Evolutionary conservation across 257 asterid species (phyloP).

Genomic region (Haberlea rhodopensis): DNA sequence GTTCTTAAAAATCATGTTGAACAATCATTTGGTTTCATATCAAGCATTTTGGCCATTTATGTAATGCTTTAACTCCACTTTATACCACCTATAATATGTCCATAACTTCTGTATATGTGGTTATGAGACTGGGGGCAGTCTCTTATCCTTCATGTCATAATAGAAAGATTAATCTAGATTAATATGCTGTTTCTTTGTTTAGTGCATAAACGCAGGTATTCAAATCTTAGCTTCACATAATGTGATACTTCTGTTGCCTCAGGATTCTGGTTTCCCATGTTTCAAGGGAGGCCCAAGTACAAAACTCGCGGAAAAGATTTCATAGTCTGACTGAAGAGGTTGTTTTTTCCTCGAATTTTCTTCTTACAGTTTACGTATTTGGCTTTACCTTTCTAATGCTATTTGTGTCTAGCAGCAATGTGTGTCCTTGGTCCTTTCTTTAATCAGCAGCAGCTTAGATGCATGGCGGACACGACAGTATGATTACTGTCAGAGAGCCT

Average conservation of each 20-base stretch:
- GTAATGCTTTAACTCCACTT: neutral
- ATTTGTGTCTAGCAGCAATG: conserved; percentile 75
- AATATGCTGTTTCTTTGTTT: conserved; percentile 1
- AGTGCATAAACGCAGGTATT: conserved; percentile 5
- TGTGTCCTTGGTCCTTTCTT: conserved; percentile 96
- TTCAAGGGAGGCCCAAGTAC: conserved; percentile 97
- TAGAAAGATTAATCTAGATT: neutral
- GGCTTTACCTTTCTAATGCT: conserved; percentile 18
- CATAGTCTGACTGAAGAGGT: conserved; percentile 99
- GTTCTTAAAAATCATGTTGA: neutral
- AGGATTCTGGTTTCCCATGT: conserved; percentile 99
- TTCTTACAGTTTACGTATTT: conserved; percentile 18
- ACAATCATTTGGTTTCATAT: neutral
- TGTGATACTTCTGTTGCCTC: conserved; percentile 27
- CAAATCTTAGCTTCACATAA: conserved; percentile 7
- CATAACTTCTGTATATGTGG: neutral
- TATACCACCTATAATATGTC: neutral
- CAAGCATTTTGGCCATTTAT: neutral
- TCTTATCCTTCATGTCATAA: conserved; percentile 21
- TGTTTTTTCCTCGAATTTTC: conserved; percentile 18
- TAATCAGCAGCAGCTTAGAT: conserved; percentile 98
- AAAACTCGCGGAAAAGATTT: conserved; percentile 95
- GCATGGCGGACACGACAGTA: conserved; percentile 99
- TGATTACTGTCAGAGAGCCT: conserved; percentile 93
- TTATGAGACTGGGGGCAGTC: neutral